Base-by-base conservation (phyloP, 2,329 filamentous ascomycete genomes). In the Neonectria neomacrospora region DNA sequence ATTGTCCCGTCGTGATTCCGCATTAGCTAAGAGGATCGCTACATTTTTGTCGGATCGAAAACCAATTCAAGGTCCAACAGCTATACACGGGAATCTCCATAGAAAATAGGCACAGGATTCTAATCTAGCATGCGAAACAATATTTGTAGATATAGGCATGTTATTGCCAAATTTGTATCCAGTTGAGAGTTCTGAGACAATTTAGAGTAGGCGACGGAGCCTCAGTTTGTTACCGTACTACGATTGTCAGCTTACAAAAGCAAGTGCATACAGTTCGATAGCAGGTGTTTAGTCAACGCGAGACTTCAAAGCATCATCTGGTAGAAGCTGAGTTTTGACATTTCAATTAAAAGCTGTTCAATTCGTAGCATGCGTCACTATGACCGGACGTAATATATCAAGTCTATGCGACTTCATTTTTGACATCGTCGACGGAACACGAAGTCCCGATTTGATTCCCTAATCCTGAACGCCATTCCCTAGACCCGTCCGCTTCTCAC, bases 391-490 rank as follows among this genome's bases (percentile, higher is more conserved):
- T 11, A 22, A 50, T 6, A 50, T 16, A 34, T 50, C 28, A 14
- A 20, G n/a, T 50, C 47, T 50, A 50, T 16, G 28, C 5, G 7
- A 22, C 18, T 32, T 32, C n/a, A n/a, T 50, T 50, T 50, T 2
- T 50, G n/a, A 34, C 26, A 14, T 50, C n/a, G 47, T 34, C n/a
- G 47, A 6, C 5, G 26, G 28, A 20, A 34, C 47, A 50, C 28
- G 12, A 47, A 18, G 45, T 48, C n/a, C 28, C 28, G 28, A 30
- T 59, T n/a, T 50, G 30, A 54, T 59, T 34, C 32, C 34, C 47
- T 22, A 65, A 64, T 26, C 60, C 58, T 28, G 45, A 72, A 73
- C 67, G 71, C 71, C 68, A 61, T 34, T 63, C 51, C 54, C 60
- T 48, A 18, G 32, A 44, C 30, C 44, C 58, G 51, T 47, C 26